Conservation (phyloP, 108 stramenopile genomes). For the Pseudonitzschia delicatissima region DNA sequence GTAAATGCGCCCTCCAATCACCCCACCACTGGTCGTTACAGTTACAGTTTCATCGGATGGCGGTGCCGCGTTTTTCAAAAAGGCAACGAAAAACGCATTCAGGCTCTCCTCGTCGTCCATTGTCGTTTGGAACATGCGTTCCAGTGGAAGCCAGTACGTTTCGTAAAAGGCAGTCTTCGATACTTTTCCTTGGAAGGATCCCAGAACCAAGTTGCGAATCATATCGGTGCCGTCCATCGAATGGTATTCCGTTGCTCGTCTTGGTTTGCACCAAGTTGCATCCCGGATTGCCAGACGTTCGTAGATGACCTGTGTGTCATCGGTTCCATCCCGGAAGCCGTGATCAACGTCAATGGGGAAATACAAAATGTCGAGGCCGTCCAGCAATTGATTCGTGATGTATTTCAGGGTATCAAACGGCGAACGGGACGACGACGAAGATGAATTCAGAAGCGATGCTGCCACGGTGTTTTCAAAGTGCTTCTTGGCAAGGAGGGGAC, state of each 20-base stretch:
- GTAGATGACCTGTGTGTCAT: conserved; percentile 1
- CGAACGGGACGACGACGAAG: not conserved
- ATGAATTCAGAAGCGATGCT: not conserved
- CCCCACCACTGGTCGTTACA: not conserved
- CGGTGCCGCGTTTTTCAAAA: not conserved
- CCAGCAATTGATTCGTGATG: not conserved
- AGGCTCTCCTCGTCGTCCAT: not conserved
- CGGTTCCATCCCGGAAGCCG: conserved; percentile 8
- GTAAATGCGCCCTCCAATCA: conserved; percentile 3
- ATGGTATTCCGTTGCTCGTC: conserved; percentile 1
- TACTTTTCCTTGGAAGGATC: not conserved
- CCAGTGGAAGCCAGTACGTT: conserved; percentile 17
- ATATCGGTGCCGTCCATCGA: conserved; percentile 9
- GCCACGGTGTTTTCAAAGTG: not conserved
- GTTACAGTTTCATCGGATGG: not conserved
- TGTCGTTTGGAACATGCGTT: not conserved
- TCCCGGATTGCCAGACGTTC: conserved; percentile 16
- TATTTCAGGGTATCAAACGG: not conserved
- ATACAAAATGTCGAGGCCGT: conserved; percentile 8
- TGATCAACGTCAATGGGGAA: conserved; percentile 12
- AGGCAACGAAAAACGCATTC: not conserved
- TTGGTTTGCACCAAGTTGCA: conserved; percentile 9
- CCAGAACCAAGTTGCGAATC: conserved; percentile 4
- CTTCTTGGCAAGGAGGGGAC: not conserved
- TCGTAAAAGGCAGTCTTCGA: not conserved